These are phyloP conservation scores for Colletotrichum sp. DNA, from an alignment of 2,329 filamentous ascomycete genomes.

Conservation along the genomic window DNA sequence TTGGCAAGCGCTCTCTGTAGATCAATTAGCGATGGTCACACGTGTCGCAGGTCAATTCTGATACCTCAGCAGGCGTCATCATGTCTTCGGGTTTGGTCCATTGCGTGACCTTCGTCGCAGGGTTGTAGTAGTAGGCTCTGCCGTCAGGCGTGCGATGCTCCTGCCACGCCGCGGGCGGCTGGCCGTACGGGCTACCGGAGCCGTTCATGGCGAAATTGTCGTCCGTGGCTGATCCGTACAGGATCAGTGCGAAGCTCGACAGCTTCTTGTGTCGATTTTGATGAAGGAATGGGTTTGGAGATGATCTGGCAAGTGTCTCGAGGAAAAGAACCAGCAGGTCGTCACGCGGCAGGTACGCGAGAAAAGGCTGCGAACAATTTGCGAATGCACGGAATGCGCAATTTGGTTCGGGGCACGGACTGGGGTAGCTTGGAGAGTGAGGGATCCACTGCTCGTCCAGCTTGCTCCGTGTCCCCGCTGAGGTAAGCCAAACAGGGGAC, in stretches of 20 bases:
- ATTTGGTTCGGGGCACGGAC: constrained; percentile 13
- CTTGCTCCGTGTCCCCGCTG: neutral
- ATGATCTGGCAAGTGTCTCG: neutral
- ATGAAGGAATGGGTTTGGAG: neutral
- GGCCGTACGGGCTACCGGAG: constrained; percentile 50
- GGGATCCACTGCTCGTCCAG: neutral
- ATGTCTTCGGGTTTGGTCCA: constrained; percentile 94
- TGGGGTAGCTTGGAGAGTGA: neutral
- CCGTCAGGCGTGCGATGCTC: constrained; percentile 83
- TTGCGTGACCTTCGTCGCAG: constrained; percentile 83
- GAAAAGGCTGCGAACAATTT: constrained; percentile 11
- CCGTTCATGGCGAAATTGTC: constrained; percentile 59
- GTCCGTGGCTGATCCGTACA: neutral
- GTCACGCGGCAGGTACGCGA: constrained; percentile 7
- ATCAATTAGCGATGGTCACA: constrained; percentile 24
- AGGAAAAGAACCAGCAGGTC: neutral
- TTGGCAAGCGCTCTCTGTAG: constrained; percentile 76
- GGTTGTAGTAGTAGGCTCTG: constrained; percentile 90
- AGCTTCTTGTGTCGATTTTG: neutral
- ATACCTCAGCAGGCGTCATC: constrained; percentile 82
- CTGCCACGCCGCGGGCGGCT: constrained; percentile 69
- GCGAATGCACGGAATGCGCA: neutral
- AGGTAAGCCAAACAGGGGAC: neutral
- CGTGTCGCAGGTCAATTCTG: constrained; percentile 24
- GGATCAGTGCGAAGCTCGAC: neutral